Evolutionary conservation across 768 basidiomycete species (phyloP).

Genomic region (Russula earlei): DNA sequence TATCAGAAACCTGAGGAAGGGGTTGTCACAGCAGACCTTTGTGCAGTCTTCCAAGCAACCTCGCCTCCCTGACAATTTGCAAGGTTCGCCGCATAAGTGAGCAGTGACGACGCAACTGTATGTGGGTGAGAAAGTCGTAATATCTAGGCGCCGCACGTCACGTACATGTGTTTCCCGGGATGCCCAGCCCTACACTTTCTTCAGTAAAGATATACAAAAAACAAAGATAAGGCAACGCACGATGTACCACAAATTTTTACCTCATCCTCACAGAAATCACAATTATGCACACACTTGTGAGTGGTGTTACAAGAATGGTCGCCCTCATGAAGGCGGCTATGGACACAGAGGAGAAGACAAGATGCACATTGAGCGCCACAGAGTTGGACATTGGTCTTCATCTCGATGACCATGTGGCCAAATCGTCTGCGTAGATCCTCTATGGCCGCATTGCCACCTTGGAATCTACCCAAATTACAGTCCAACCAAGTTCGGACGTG

Average conservation of each 20-base stretch:
- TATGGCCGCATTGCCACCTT: conserved; percentile 34
- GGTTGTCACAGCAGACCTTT: conserved; percentile 30
- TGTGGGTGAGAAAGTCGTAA: background rate
- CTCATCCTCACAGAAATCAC: conserved; percentile 34
- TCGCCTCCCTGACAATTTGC: conserved; percentile 34
- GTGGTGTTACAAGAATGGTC: conserved; percentile 42
- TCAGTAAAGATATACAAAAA: background rate
- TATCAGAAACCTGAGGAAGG: no score
- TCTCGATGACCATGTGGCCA: conserved; percentile 35
- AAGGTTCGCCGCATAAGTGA: conserved; percentile 47
- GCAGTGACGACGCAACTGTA: conserved; percentile 40
- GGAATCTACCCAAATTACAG: conserved; percentile 40
- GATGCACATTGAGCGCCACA: conserved; percentile 38
- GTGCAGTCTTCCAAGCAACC: conserved; percentile 49
- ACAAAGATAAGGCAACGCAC: conserved; percentile 27
- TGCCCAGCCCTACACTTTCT: conserved; percentile 41
- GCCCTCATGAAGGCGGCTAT: conserved; percentile 36
- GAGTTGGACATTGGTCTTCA: conserved; percentile 38
- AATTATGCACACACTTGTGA: conserved; percentile 37
- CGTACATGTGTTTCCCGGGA: conserved; percentile 45
- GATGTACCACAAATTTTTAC: conserved; percentile 34
- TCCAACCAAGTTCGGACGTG: conserved; percentile 46
- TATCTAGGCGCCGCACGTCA: background rate
- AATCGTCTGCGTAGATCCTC: conserved; percentile 37
- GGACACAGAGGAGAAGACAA: conserved; percentile 45